phyloP scores from a whole-genome alignment of 208 protist species.

The Acanthamoeba castellanii region DNA sequence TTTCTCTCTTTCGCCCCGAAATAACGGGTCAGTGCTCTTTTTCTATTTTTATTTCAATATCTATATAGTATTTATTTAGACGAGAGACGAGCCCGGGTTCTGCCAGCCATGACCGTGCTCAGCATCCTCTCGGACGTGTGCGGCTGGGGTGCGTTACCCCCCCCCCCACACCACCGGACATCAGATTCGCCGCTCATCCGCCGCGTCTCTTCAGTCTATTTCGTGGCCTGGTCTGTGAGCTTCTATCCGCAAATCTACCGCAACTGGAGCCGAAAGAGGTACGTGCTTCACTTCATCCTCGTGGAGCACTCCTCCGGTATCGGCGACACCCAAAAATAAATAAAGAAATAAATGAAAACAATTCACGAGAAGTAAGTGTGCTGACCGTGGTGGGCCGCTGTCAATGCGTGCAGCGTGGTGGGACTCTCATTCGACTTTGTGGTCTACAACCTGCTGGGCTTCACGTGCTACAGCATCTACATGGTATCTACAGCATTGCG shows the following conservation, averaged over 20 bases:
- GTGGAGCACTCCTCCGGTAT: neutral
- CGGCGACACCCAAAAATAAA: neutral
- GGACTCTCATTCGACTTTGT: slow-evolving; percentile 76
- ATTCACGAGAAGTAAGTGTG: neutral
- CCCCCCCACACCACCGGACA: too few species aligned
- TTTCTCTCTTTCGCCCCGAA: too few species aligned
- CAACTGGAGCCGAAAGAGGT: slow-evolving; percentile 66
- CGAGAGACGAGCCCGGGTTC: neutral
- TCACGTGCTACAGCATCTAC: slow-evolving; percentile 68
- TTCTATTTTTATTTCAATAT: neutral
- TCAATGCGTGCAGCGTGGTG: slow-evolving; percentile 10
- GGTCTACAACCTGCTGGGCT: slow-evolving; percentile 69
- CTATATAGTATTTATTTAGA: too few species aligned
- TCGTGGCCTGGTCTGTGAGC: slow-evolving; percentile 71
- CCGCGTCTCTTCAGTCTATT: slow-evolving; percentile 31
- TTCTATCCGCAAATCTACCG: slow-evolving; percentile 74
- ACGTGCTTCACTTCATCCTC: neutral
- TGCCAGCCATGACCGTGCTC: neutral
- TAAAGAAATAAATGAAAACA: neutral
- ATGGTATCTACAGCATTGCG: neutral
- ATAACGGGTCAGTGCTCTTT: too few species aligned
- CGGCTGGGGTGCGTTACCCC: neutral
- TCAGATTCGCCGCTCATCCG: neutral
- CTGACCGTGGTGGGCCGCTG: neutral
- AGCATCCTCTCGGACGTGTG: slow-evolving; percentile 19